These are phyloP conservation scores for Ustilago nuda DNA, from an alignment of 1,284 basidiomycete genomes.

Conservation along the genomic window DNA sequence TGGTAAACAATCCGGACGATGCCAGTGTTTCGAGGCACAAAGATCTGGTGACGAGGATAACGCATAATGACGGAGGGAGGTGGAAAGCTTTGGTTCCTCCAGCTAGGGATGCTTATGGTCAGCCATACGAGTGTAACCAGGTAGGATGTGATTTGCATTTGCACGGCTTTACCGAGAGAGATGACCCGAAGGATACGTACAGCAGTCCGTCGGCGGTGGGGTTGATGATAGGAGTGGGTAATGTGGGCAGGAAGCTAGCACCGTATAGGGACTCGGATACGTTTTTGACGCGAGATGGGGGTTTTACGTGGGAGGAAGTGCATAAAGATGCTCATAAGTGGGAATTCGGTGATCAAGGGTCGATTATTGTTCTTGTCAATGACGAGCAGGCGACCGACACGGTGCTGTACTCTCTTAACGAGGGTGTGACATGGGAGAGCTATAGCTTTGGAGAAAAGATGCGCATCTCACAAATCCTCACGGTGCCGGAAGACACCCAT, in stretches of 20 bases:
- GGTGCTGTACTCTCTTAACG: conserved; percentile 87
- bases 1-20: conserved; percentile 84
- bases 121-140: conserved; percentile 78
- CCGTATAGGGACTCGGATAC: conserved; percentile 90
- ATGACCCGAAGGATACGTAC: conserved; percentile 88
- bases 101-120: conserved; percentile 79
- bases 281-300: conserved; percentile 94
- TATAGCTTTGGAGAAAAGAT: conserved; percentile 86
- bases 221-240: conserved; percentile 95
- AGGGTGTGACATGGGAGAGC: conserved; percentile 87
- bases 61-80: conserved; percentile 94
- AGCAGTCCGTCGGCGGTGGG: conserved; percentile 91
- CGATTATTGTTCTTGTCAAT: conserved; percentile 90
- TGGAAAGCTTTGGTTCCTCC: conserved; percentile 89
- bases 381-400: conserved; percentile 93
- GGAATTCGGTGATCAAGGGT: conserved; percentile 98
- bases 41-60: conserved; percentile 85
- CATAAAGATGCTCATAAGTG: conserved; percentile 97
- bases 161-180: conserved; percentile 94
- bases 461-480: conserved; percentile 82
- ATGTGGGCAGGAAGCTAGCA: conserved; percentile 85
- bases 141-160: conserved; percentile 88
- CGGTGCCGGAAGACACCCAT: conserved; percentile 89
- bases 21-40: conserved; percentile 81
- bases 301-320: conserved; percentile 98